Base-by-base conservation (phyloP, 306 rosid species). In the Fagus crenata region DNA sequence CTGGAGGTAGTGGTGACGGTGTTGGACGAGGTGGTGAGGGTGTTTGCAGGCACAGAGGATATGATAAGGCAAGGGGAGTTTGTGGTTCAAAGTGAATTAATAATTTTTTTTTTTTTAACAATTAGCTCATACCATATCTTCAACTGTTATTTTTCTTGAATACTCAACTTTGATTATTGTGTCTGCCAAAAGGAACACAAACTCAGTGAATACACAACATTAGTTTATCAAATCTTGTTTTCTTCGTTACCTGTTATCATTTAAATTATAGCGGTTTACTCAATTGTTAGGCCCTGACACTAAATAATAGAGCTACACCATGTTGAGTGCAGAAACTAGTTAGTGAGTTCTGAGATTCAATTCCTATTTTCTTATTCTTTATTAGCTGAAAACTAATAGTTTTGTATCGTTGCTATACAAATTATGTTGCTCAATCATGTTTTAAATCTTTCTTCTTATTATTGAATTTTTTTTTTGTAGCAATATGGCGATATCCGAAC, bases 401-500 rank as follows among this genome's bases (percentile, higher is more conserved):
- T 22, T 49, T 32, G 4, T 42, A 3, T 22, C 58, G 32, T 43
- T 31, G 36, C 41, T 70, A 31, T 46, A 67, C 18, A 17, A 67
- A 15, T 67, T 39, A 7, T 67, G 71, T 49, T 39, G 4, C 13
- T 11, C 46, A 46, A 70, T 70, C 18, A 43, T 46, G 22, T 40
- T 28, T 31, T 67, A 17, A 4, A 43, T 70, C 3, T 70, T 70
- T 70, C 4, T 69, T 69, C 39, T 42, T 69, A 9, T 46, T 28
- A 74, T 53, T 31, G 55, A 31, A 59, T 76, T 67, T 63, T 6
- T 51, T 4, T 73, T 43, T 82, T 85, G 72, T 81, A 96, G 99
- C 98, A 92, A 89, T 92, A 88, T 72, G 99, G 99, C 78, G 98
- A 91, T 87, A 92, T 96, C 83, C 85, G 98, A 83, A 91, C 99